Evolutionary conservation across 257 asterid species (phyloP).

Genomic region (Solanum commersonii): DNA sequence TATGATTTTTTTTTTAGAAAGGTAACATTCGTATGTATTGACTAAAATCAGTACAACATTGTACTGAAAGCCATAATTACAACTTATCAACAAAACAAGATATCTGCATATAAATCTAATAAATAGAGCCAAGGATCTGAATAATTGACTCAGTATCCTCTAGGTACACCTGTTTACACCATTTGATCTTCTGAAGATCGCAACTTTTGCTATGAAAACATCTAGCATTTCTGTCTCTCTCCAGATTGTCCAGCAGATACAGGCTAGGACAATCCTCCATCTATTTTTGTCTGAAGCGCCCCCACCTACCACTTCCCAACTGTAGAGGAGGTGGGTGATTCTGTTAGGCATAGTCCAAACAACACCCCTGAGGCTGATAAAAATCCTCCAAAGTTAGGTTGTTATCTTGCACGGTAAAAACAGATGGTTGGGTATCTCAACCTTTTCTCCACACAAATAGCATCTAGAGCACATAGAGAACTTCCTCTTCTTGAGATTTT

Average conservation of each 20-base stretch:
- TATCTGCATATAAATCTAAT: neutral
- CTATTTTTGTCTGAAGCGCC: neutral
- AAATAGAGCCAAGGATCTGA: neutral
- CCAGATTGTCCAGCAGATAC: neutral
- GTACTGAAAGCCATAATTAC: neutral
- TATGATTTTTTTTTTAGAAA: neutral
- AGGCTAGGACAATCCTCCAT: neutral
- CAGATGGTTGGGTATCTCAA: neutral
- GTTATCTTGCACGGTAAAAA: neutral
- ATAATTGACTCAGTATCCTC: neutral
- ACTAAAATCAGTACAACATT: neutral
- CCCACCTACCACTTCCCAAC: neutral
- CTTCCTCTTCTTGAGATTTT: neutral
- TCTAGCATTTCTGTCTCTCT: neutral
- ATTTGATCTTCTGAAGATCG: neutral
- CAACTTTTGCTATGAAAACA: neutral
- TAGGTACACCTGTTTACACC: too few relatives aligned
- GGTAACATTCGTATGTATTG: neutral
- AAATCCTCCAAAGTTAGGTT: neutral
- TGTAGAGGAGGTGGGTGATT: neutral
- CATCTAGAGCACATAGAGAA: neutral
- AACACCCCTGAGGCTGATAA: neutral
- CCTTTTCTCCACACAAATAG: neutral
- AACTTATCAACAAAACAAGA: neutral
- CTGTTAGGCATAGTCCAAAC: neutral